Conservation (phyloP, 441 rosid genomes). For the Gossypium armourianum region DNA sequence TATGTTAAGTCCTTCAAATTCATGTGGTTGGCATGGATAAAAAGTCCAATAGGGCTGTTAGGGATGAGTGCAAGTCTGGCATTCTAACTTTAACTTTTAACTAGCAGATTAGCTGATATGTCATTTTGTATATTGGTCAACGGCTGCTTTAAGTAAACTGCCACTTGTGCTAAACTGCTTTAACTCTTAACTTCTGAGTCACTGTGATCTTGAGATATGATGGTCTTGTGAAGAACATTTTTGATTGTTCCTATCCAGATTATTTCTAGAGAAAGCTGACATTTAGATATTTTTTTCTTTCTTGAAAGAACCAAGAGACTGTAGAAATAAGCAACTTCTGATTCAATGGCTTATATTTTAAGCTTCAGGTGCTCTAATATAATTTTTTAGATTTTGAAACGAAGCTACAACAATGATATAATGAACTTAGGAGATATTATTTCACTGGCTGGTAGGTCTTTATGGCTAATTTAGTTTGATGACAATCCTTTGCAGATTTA, state of each 20-base stretch:
- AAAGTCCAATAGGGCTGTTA: conserved; percentile 1
- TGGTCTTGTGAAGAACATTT: background rate
- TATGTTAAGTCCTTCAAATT: background rate
- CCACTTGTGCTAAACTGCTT: background rate
- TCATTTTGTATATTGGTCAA: background rate
- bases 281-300: background rate
- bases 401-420: background rate
- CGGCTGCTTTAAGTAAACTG: background rate
- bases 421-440: background rate
- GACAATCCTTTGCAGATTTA: conserved; percentile 49
- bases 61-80: background rate
- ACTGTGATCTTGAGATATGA: background rate
- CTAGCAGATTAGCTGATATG: background rate
- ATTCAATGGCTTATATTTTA: conserved; percentile 3
- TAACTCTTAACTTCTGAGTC: background rate
- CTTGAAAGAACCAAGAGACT: background rate
- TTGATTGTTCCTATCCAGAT: background rate
- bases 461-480: conserved; percentile 7
- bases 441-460: conserved; percentile 5
- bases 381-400: background rate
- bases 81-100: background rate
- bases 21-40: background rate
- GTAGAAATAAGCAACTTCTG: background rate
- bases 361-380: background rate
- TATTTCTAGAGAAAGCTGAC: background rate